Conservation (phyloP, 2,329 filamentous ascomycete genomes). For the Fusarium brachygibbosum region DNA sequence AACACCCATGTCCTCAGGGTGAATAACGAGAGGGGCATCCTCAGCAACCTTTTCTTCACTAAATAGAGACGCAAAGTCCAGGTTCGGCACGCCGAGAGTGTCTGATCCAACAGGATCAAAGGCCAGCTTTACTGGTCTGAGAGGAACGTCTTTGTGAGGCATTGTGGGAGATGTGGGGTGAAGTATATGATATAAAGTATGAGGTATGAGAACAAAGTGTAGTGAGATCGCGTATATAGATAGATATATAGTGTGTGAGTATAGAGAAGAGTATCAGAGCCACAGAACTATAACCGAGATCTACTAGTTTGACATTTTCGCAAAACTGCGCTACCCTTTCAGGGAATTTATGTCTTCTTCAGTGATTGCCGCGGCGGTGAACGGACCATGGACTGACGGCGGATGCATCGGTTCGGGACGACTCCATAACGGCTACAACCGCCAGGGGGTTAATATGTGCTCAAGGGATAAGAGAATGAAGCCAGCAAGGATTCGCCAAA, state of each 20-base stretch:
- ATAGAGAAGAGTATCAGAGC: background rate
- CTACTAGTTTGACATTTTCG: background rate
- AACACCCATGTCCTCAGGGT: constrained; percentile 5
- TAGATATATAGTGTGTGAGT: background rate
- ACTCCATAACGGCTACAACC: constrained; percentile 34
- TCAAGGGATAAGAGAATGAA: background rate
- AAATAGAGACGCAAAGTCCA: constrained; percentile 25
- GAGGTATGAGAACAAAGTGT: background rate
- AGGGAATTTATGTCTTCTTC: constrained; percentile 11
- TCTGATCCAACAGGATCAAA: constrained; percentile 18
- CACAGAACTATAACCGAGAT: background rate
- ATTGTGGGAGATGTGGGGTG: background rate
- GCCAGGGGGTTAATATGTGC: background rate
- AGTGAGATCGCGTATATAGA: background rate
- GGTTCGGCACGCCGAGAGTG: background rate
- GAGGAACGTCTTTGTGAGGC: constrained; percentile 25
- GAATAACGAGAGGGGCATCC: constrained; percentile 10
- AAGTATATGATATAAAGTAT: background rate
- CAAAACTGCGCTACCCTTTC: constrained; percentile 9
- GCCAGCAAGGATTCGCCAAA: constrained; percentile 3
- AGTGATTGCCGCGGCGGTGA: constrained; percentile 25
- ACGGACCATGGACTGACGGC: constrained; percentile 28
- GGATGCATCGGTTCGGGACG: constrained; percentile 19
- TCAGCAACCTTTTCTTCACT: background rate
- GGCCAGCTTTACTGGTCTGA: constrained; percentile 13